These are phyloP conservation scores for Talaromyces borbonicus DNA, from an alignment of 495 filamentous ascomycete genomes.

Conservation along the genomic window DNA sequence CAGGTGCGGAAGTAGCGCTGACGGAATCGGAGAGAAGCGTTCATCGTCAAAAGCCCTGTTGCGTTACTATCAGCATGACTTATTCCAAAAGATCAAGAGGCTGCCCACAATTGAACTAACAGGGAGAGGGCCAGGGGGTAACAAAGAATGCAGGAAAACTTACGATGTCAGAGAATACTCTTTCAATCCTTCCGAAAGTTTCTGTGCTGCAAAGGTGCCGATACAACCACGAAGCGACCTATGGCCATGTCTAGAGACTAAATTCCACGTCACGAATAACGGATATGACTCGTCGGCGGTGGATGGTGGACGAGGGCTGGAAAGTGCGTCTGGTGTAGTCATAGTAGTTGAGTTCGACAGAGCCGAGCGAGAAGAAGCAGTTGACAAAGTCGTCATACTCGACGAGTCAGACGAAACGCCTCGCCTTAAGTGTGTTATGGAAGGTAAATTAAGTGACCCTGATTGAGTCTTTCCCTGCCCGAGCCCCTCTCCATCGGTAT, in stretches of 20 bases:
- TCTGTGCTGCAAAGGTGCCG: slow-evolving; percentile 81
- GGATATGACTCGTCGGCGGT: slow-evolving; percentile 31
- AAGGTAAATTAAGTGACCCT: slow-evolving; percentile 21
- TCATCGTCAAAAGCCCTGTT: slow-evolving; percentile 72
- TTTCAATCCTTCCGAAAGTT: slow-evolving; percentile 59
- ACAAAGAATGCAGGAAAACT: too few species aligned
- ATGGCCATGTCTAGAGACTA: slow-evolving; percentile 46
- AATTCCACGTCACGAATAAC: slow-evolving; percentile 96
- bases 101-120: too few species aligned
- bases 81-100: background rate
- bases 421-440: slow-evolving; percentile 25
- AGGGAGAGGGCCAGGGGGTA: too few species aligned
- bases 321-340: slow-evolving; percentile 23
- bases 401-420: slow-evolving; percentile 30
- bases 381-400: slow-evolving; percentile 34
- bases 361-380: slow-evolving; percentile 30
- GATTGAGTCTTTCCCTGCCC: too few species aligned
- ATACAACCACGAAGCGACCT: slow-evolving; percentile 86
- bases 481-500: too few species aligned
- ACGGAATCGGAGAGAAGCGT: slow-evolving; percentile 68
- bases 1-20: slow-evolving; percentile 56
- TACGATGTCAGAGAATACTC: slow-evolving; percentile 81
- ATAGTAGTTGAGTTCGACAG: slow-evolving; percentile 34
- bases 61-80: slow-evolving; percentile 7
- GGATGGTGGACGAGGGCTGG: slow-evolving; percentile 15